Base-by-base conservation (phyloP, 768 basidiomycete species). In the Mycena metata region DNA sequence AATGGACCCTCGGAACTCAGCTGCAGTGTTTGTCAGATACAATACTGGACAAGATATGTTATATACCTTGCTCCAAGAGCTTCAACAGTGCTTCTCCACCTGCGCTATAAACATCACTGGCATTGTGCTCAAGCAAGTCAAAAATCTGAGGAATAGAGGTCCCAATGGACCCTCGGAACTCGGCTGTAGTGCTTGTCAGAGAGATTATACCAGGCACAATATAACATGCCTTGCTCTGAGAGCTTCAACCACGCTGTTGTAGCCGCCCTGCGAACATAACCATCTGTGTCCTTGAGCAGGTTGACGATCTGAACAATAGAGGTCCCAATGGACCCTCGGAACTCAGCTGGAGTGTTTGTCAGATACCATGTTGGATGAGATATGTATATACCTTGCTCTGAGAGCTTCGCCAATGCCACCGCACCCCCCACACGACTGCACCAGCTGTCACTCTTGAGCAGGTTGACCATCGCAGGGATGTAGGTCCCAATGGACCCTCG, bases 41-140 rank as follows among this genome's bases (percentile, higher is more conserved):
- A n/a, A 52, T 52, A 8, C 26, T 30, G n/a, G 21, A 30, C 6
- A 24, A 52, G 50, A 35, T 21, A 33, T 13, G 16, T 33, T 30
- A 33, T 30, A 52, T 52, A 52, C 50, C 16, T 33, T 52, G 50
- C 50, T 52, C 50, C 16, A 15, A 52, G 26, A 52, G 16, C 26
- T 52, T 33, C n/a, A 16, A 30, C 24, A 52, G 8, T 21, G 43
- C 43, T 8, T 43, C 6, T 16, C 15, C 43, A 43, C 43, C 43
- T 7, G 15, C 43, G 15, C 5, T 43, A 17, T 19, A 19, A 43
- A 19, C 43, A 43, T 7, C 9, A 43, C 15, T 19, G n/a, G 43
- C 6, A 43, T 43, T 43, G n/a, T n/a, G n/a, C n/a, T n/a, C n/a
- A n/a, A n/a, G n/a, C n/a, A n/a, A n/a, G n/a, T n/a, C n/a, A n/a